Base-by-base conservation (phyloP, 1,139 yeast genomes). In the Magnusiomyces suaveolens region DNA sequence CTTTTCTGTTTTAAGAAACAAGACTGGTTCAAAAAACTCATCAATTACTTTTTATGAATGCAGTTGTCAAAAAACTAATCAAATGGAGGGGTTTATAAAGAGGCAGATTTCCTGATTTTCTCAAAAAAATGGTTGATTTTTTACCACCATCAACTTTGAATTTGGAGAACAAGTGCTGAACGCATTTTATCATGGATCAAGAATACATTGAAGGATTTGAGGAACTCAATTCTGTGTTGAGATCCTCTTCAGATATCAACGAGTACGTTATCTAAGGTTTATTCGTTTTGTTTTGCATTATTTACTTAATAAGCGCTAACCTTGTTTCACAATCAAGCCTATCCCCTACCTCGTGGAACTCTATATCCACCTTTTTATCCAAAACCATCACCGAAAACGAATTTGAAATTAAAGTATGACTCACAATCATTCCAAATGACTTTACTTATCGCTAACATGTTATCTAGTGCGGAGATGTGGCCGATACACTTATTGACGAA, bases 381-480 rank as follows among this genome's bases (percentile, higher is more conserved):
- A 47, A 25, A 32, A 47, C 50, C 18, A 10, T 47, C 16, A 32
- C 32, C 20, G 50, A 47, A 18, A 32, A 33, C 14, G 50, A 47
- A 10, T 47, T 33, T 47, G 50, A 47, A 20, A 14, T 21, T 6
- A 21, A 33, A 25, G 49, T 46, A 46, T 20, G 33, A 12, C 23
- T 3, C 14, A 43, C 3, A 43, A 18, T 20, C 4, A 6, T 10
- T 20, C 10, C 12, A 10, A 43, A 14, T 26, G 6, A 8, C 38
- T 18, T 18, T 3, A 16, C 12, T 20, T 16, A 8, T 14, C n/a
- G n/a, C 29, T 25, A 26, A 18, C 39, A 43, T 29, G 29, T 44
- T 24, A 29, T 26, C 12, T 46, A 46, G 50, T 33, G 41, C 21
- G 43, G 43, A 21, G 32, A 21, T 21, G 14, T 8, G 25, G 50